Evolutionary conservation across 1,284 basidiomycete species (phyloP), one percentile per base, ranked within the genome.

Genomic region (Moesziomyces sp.): DNA sequence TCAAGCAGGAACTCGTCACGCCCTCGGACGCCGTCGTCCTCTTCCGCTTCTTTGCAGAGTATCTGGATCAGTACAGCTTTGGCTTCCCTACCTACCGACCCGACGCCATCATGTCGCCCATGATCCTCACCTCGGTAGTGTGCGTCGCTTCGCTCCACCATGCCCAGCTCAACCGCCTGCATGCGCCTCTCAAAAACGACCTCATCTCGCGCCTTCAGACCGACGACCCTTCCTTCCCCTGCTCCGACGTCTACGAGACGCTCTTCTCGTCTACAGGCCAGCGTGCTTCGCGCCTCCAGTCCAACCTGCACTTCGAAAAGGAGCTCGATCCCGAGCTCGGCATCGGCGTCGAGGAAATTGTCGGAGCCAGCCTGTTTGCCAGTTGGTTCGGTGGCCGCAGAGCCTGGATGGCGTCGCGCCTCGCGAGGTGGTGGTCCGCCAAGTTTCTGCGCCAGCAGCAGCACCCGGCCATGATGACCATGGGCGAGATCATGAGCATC

Each of bases 81-180:
- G 66, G 66, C 6, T 69, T 69, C 46, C 66, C 66, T 0, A 69
- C 66, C 18, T 69, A 62, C 21, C 46, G 52, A 8, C 66, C 66
- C 11, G 66, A 69, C 24, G 66, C 66, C n/a, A 69, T 62, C 66
- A 69, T 69, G 66, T 69, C 66, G 16, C 66, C 66, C 23, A 69
- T 69, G 66, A 69, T 69, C 42, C 52, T 69, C 16, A 44, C 55
- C 14, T 58, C 55, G 19, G 59, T 69, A 6, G 66, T 69, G 1
- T 58, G 54, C 42, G 46, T 69, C 9, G 66, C 66, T 8, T 54
- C 51, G n/a, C 52, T 69, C 26, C 66, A 69, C 40, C 66, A 69
- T 35, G 66, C 66, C 11, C 66, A 69, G 44, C 59, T 69, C 16
- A 69, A 69, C 28, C 51, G 59, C 0, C 47, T 69, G 14, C 66